phyloP scores from a whole-genome alignment of 495 filamentous ascomycete genomes.

The Choiromyces venosus region DNA sequence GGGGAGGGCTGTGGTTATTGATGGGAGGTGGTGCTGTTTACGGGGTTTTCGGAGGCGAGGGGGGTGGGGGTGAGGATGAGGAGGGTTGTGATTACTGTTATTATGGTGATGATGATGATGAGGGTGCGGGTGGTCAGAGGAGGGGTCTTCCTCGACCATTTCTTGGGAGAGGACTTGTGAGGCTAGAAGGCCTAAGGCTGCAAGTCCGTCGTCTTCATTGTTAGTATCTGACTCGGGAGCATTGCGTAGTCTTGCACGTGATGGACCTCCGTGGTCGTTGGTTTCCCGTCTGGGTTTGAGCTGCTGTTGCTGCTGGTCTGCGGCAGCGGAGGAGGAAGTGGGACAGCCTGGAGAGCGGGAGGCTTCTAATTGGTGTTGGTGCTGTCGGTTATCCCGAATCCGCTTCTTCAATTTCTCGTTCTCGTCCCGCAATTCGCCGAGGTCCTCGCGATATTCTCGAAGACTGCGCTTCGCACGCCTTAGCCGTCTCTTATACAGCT shows the following conservation, averaged over 20 bases:
- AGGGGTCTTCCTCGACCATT: conserved; percentile 16
- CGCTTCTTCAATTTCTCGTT: conserved; percentile 70
- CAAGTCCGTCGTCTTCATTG: conserved; percentile 28
- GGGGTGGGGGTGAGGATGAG: conserved; percentile 17
- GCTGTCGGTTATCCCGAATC: conserved; percentile 56
- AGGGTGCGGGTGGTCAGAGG: conserved; percentile 15
- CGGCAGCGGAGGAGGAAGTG: not conserved
- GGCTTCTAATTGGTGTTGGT: conserved; percentile 32
- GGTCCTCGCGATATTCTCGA: conserved; percentile 61
- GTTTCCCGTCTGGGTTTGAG: not conserved
- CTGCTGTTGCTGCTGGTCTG: not conserved
- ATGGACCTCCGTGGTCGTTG: not conserved
- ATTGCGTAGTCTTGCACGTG: not conserved
- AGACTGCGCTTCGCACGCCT: conserved; percentile 70
- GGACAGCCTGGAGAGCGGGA: conserved; percentile 30
- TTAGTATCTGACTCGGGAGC: conserved; percentile 2
- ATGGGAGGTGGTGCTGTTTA: conserved; percentile 17
- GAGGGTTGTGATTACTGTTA: conserved; percentile 8
- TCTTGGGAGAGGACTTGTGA: conserved; percentile 34
- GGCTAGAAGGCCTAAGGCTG: conserved; percentile 25
- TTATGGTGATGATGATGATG: not conserved
- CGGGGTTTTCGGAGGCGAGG: conserved; percentile 16
- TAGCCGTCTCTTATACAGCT: conserved; percentile 57
- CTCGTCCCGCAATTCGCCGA: conserved; percentile 60
- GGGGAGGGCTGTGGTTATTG: conserved; percentile 24